These are phyloP conservation scores for Luffa aegyptiaca DNA, from an alignment of 306 rosid genomes.

Conservation along the genomic window DNA sequence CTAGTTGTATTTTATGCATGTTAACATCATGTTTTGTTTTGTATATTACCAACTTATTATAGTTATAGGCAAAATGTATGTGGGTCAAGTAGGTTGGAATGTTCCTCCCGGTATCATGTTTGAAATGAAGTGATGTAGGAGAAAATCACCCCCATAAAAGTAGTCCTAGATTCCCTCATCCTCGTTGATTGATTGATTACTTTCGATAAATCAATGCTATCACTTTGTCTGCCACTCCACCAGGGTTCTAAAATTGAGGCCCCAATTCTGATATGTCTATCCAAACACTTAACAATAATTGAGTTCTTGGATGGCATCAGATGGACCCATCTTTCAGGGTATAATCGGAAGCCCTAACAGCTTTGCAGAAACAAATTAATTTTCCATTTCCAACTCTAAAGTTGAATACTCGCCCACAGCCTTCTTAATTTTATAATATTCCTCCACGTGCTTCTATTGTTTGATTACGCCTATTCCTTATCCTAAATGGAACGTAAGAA, in stretches of 20 bases:
- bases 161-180: neutral
- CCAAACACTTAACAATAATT: neutral
- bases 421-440: neutral
- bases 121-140: neutral
- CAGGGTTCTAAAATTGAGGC: neutral
- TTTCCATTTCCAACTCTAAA: neutral
- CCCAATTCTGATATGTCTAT: neutral
- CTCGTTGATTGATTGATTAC: neutral
- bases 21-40: neutral
- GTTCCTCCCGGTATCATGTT: neutral
- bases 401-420: neutral
- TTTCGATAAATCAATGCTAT: neutral
- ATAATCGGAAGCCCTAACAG: neutral
- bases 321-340: neutral
- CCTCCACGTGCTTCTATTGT: neutral
- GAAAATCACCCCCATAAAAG: neutral
- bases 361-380: neutral
- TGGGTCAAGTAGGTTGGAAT: neutral
- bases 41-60: neutral
- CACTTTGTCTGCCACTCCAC: neutral
- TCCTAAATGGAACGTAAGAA: too few relatives aligned
- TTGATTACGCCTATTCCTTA: too few relatives aligned
- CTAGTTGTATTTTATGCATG: neutral
- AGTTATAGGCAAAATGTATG: neutral
- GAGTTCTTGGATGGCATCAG: neutral